Evolutionary conservation across 1,284 basidiomycete species (phyloP), one percentile per base, ranked within the genome.

Genomic region (Sparassis latifolia): DNA sequence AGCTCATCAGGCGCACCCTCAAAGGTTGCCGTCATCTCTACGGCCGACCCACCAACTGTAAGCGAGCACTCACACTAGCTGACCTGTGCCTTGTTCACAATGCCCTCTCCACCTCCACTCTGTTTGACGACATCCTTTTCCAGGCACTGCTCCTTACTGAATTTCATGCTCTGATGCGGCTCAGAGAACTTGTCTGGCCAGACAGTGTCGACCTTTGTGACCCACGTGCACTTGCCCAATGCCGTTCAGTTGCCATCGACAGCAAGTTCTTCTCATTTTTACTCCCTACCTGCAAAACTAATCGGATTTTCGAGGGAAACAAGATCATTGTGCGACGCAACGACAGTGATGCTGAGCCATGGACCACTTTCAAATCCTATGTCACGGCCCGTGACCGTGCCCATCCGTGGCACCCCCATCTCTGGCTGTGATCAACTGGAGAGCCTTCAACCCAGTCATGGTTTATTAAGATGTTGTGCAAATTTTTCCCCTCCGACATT

Each of bases 361-460:
- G 43, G 20, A 0, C 10, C 4, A 1, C 35, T 5, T 55, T 52
- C 50, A 4, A 0, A 5, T 4, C 32, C 2, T 64, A 64, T 42
- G 45, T 65, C 4, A 0, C 12, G 3, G 31, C 38, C 0, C 55
- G 61, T 1, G 62, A 65, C 42, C 2, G 1, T 9, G 37, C 4
- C 9, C 62, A 62, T 42, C 50, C 49, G 0, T 50, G 47, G 30
- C 48, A 48, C 10, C 52, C 57, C 1, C 53, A 51, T 9, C 53
- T 65, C 0, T 65, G 60, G 58, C 41, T 63, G 12, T 37, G 40
- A 2, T 30, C 10, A 4, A 39, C 45, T 28, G 62, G 66, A 4
- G 10, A 49, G 3, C 28, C 61, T 1, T 66, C 67, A 7, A 62
- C 62, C 0, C 55, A 59, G 2, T 7, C 49, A 0, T 68, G 67